Percentiles rank a stretch among this genome's conserved stretches.
phyloP scores from a whole-genome alignment of 176 grass and related monocot genomes.

The Chloris gayana region DNA sequence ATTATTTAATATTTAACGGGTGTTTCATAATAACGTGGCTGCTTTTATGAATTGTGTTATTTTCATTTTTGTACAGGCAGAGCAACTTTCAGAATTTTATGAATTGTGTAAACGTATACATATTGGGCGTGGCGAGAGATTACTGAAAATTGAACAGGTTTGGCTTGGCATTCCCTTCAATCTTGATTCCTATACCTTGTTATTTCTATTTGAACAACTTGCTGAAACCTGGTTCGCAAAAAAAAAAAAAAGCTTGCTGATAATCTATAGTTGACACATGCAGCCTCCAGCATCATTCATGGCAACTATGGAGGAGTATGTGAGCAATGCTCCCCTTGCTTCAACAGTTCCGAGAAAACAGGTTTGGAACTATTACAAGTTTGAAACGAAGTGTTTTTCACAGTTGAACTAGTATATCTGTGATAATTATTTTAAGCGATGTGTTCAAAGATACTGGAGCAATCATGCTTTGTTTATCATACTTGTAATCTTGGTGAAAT shows the following conservation, averaged over 20 bases:
- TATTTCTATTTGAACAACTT: constrained; percentile 3
- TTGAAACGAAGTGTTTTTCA: not conserved
- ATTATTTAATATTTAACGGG: not conserved
- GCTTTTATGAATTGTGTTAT: not conserved
- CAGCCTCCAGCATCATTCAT: constrained; percentile 93
- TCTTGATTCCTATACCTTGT: not conserved
- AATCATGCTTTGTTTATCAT: not conserved
- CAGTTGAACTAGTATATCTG: constrained; percentile 3
- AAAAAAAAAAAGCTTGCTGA: constrained; percentile 26
- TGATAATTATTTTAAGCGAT: not conserved
- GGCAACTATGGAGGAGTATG: constrained; percentile 88
- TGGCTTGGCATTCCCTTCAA: not conserved
- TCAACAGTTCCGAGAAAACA: constrained; percentile 63
- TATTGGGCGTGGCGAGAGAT: constrained; percentile 74
- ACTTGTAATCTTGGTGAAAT: not conserved
- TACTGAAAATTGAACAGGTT: constrained; percentile 86
- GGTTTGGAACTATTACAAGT: constrained; percentile 36
- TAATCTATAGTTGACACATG: constrained; percentile 32
- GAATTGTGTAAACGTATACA: constrained; percentile 86
- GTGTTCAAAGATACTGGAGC: not conserved
- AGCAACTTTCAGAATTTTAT: constrained; percentile 90
- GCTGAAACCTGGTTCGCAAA: no score
- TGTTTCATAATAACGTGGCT: not conserved
- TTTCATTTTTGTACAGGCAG: constrained; percentile 59
- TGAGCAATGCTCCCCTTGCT: constrained; percentile 76